Conservation (phyloP, 352 stramenopile genomes). For the Phytophthora syringae region DNA sequence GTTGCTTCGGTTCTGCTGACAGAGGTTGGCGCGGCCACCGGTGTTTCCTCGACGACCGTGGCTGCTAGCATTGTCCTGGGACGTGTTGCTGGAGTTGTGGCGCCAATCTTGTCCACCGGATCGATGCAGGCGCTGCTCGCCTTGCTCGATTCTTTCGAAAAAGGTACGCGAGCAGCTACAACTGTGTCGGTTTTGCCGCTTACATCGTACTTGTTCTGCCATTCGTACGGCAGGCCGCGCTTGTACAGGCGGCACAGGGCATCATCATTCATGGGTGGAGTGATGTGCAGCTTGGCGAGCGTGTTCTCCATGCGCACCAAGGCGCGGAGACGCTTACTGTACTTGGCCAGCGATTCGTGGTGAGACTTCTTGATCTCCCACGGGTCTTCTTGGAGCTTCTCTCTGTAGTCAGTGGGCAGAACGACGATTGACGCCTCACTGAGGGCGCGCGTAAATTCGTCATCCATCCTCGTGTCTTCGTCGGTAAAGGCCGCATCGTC, state of each 20-base stretch:
- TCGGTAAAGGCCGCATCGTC: slow-evolving; percentile 1
- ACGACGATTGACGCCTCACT: slow-evolving; percentile 4
- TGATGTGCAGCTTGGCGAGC: neutral
- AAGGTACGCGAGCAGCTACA: neutral
- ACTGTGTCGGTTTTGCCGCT: slow-evolving; percentile 6
- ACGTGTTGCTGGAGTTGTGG: slow-evolving; percentile 1
- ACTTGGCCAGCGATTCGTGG: neutral
- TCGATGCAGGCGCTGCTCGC: slow-evolving; percentile 6
- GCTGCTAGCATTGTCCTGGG: no score
- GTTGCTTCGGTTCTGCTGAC: no score
- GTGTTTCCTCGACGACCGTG: neutral
- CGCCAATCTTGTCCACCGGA: neutral
- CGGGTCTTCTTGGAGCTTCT: slow-evolving; percentile 11
- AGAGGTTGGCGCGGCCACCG: no score
- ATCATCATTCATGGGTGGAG: slow-evolving; percentile 4
- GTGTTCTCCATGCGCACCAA: slow-evolving; percentile 1
- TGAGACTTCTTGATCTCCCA: slow-evolving; percentile 5
- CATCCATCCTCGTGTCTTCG: slow-evolving; percentile 9
- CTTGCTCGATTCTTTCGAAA: slow-evolving; percentile 13
- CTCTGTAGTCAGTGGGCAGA: slow-evolving; percentile 1
- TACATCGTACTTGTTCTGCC: slow-evolving; percentile 20
- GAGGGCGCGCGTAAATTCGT: slow-evolving; percentile 3
- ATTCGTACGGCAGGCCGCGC: slow-evolving; percentile 10
- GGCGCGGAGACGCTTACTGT: slow-evolving; percentile 10
- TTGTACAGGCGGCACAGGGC: slow-evolving; percentile 18